Evolutionary conservation across 148 eudicot genomes (phyloP).

Genomic region (Amaranthus hypochondriacus): DNA sequence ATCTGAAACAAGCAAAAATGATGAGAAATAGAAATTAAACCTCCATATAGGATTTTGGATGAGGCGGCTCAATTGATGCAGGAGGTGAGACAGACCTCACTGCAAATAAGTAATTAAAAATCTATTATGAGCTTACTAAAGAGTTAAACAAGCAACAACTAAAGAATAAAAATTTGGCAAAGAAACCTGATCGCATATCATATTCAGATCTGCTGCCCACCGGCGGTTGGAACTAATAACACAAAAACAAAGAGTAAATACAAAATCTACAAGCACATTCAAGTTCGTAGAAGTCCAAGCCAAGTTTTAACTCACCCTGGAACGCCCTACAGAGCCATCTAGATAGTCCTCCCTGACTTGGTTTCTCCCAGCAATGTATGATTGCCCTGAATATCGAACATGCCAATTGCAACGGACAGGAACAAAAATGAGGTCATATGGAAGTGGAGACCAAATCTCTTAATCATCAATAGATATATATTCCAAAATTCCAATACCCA

Average conservation of each 20-base stretch:
- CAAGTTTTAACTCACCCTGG: constrained; percentile 45
- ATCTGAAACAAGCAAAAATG: background rate
- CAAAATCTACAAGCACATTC: constrained; percentile 1
- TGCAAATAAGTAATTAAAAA: constrained; percentile 32
- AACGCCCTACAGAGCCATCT: constrained; percentile 39
- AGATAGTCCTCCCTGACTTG: constrained; percentile 45
- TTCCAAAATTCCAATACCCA: background rate
- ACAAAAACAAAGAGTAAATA: constrained; percentile 13
- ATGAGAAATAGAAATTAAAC: constrained; percentile 22
- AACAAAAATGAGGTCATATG: constrained; percentile 2
- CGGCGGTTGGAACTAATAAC: constrained; percentile 37
- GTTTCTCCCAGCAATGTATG: constrained; percentile 35
- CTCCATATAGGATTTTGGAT: constrained; percentile 75
- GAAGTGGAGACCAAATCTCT: background rate
- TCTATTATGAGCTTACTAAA: background rate
- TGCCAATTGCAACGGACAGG: constrained; percentile 5
- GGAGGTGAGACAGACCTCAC: constrained; percentile 66
- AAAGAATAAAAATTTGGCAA: constrained; percentile 6
- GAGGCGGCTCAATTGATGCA: constrained; percentile 63
- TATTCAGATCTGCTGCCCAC: constrained; percentile 43
- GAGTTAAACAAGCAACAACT: background rate
- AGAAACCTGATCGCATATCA: constrained; percentile 58
- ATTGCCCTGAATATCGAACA: constrained; percentile 39
- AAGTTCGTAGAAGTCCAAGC: constrained; percentile 5
- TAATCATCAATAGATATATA: background rate